Conservation (phyloP, 2,329 filamentous ascomycete genomes). For the Dryadomyces quercus-mongolicae region DNA sequence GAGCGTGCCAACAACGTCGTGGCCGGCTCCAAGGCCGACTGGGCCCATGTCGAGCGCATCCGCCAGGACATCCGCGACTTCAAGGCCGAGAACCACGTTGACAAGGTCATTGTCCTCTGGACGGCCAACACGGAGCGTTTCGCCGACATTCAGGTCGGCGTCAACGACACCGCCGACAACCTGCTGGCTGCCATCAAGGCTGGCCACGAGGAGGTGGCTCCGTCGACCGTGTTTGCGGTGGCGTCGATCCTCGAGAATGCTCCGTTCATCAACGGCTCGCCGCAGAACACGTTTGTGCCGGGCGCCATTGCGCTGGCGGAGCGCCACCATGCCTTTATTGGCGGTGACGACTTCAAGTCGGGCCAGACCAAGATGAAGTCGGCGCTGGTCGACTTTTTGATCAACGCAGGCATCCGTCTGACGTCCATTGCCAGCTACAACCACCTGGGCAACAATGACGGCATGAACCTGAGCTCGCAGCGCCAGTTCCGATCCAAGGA, state of each 20-base stretch:
- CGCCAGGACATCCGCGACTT: slow-evolving; percentile 91
- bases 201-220: slow-evolving; percentile 84
- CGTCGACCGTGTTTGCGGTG: slow-evolving; percentile 91
- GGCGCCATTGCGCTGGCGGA: slow-evolving; percentile 84
- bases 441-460: slow-evolving; percentile 98
- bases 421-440: slow-evolving; percentile 99
- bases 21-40: slow-evolving; percentile 70
- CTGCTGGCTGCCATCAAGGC: slow-evolving; percentile 75
- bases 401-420: slow-evolving; percentile 97
- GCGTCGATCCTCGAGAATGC: slow-evolving; percentile 81
- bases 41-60: slow-evolving; percentile 83
- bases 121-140: slow-evolving; percentile 98
- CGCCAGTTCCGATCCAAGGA: slow-evolving; percentile 99
- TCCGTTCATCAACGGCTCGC: slow-evolving; percentile 98
- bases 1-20: slow-evolving; percentile 88
- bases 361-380: slow-evolving; percentile 99
- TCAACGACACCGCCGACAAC: slow-evolving; percentile 96
- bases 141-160: slow-evolving; percentile 71
- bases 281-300: slow-evolving; percentile 97
- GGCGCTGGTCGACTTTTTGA: slow-evolving; percentile 93
- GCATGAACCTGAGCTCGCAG: slow-evolving; percentile 95
- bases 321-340: slow-evolving; percentile 78
- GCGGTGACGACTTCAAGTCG: slow-evolving; percentile 98
- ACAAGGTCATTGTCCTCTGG: slow-evolving; percentile 97
- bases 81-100: slow-evolving; percentile 71